A percentile compares a stretch with the other conserved stretches of the same genome.
These are phyloP conservation scores for Garcia nutans DNA, from an alignment of 345 rosid species.

Conservation along the genomic window DNA sequence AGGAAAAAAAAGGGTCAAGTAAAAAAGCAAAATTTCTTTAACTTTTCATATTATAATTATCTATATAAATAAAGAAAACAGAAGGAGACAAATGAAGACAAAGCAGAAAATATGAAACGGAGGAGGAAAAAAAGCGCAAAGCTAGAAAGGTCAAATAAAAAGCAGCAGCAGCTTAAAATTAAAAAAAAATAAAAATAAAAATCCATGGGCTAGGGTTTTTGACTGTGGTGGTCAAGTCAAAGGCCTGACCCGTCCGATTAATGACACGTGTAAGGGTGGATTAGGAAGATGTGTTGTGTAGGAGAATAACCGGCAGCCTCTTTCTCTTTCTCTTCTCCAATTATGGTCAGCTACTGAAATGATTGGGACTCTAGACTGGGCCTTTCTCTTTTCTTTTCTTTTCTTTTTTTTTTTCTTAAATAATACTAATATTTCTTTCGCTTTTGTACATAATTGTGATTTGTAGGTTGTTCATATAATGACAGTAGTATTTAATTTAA, in stretches of 20 bases:
- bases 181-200: neutral
- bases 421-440: neutral
- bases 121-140: constrained; percentile 11
- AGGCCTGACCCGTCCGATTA: constrained; percentile 41
- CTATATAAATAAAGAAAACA: constrained; percentile 2
- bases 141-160: constrained; percentile 41
- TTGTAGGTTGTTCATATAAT: neutral
- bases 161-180: constrained; percentile 2
- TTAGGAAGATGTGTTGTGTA: constrained; percentile 32
- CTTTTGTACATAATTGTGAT: neutral
- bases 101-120: constrained; percentile 26
- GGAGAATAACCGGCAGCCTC: constrained; percentile 67
- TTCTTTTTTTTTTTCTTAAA: neutral
- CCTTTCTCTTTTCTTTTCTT: neutral
- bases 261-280: constrained; percentile 54
- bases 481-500: neutral
- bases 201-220: constrained; percentile 33
- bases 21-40: too few species aligned
- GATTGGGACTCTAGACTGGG: constrained; percentile 48
- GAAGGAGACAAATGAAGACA: constrained; percentile 23
- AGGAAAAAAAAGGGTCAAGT: too few species aligned
- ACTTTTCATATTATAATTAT: too few species aligned
- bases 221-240: constrained; percentile 53
- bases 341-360: constrained; percentile 51
- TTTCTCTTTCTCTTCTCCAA: neutral